Percentiles rank a stretch among this genome's conserved stretches.
These are phyloP conservation scores for Sporothrix euskadiensis DNA, from an alignment of 2,329 filamentous ascomycete species.

Conservation along the genomic window DNA sequence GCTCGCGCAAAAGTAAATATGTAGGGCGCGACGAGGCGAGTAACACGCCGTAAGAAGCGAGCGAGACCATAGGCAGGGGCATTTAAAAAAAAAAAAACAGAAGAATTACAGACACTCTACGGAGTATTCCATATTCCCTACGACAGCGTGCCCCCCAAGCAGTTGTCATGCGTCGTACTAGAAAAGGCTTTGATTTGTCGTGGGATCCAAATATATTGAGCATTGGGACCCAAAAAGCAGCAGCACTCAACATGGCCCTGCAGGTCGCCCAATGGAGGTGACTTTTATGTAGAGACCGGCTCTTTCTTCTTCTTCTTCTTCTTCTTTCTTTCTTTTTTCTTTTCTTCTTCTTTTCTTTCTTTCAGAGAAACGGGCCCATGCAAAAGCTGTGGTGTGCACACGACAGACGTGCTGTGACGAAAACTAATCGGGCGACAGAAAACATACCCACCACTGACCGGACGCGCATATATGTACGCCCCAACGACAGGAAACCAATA, in stretches of 20 bases:
- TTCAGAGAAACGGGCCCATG: background rate
- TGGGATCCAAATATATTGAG: background rate
- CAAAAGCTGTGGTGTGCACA: background rate
- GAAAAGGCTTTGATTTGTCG: background rate
- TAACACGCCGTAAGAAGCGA: background rate
- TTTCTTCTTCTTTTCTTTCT: too few relatives aligned
- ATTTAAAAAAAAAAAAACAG: background rate
- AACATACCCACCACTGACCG: background rate
- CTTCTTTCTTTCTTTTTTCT: too few relatives aligned
- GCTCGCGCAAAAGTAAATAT: background rate
- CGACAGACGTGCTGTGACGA: background rate
- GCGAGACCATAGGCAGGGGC: background rate
- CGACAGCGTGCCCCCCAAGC: background rate
- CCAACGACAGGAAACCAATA: background rate
- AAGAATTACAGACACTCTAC: background rate
- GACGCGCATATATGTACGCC: background rate
- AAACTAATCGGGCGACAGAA: background rate
- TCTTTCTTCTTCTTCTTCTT: background rate
- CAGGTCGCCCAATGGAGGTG: conserved; percentile 21
- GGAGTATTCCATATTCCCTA: conserved; percentile 6
- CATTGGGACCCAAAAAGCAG: background rate
- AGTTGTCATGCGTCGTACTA: background rate
- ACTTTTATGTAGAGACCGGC: background rate
- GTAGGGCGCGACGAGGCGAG: background rate
- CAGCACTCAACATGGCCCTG: conserved; percentile 3